phyloP scores from a whole-genome alignment of 768 basidiomycete species.

The Boletus speciosus region DNA sequence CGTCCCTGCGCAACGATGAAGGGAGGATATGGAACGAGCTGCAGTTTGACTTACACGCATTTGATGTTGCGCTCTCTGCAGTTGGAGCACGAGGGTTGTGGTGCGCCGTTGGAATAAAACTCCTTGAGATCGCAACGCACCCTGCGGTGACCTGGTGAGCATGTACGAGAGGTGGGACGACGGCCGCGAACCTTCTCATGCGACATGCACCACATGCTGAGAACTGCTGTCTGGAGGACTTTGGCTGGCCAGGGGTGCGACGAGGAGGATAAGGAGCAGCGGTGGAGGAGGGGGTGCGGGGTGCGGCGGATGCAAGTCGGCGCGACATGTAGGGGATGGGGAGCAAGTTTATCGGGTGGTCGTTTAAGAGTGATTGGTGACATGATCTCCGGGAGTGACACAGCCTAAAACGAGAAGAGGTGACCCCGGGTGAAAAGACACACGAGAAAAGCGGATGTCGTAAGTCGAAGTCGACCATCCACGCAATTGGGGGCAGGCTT shows the following conservation, averaged over 20 bases:
- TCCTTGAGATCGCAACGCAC: conserved; percentile 95
- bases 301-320: conserved; percentile 38
- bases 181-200: conserved; percentile 63
- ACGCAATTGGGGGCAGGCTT: conserved; percentile 26
- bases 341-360: conserved; percentile 1
- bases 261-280: conserved; percentile 42
- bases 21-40: background rate
- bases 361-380: conserved; percentile 17
- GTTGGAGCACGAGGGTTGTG: conserved; percentile 69
- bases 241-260: conserved; percentile 57
- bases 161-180: background rate
- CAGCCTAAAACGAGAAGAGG: conserved; percentile 7
- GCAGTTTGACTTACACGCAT: conserved; percentile 75
- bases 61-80: conserved; percentile 85
- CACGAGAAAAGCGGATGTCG: conserved; percentile 36
- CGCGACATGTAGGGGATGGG: conserved; percentile 52
- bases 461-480: conserved; percentile 32
- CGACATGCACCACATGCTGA: conserved; percentile 94
- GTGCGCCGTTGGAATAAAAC: conserved; percentile 49
- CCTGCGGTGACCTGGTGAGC: conserved; percentile 35
- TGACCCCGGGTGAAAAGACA: conserved; percentile 28
- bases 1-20: conserved; percentile 55
- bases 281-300: conserved; percentile 27
- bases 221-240: conserved; percentile 79
- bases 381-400: conserved; percentile 25